Percentiles rank a stretch among this genome's conserved stretches.
Conservation (phyloP, 1,284 basidiomycete species). For the Ustilago hordei region DNA sequence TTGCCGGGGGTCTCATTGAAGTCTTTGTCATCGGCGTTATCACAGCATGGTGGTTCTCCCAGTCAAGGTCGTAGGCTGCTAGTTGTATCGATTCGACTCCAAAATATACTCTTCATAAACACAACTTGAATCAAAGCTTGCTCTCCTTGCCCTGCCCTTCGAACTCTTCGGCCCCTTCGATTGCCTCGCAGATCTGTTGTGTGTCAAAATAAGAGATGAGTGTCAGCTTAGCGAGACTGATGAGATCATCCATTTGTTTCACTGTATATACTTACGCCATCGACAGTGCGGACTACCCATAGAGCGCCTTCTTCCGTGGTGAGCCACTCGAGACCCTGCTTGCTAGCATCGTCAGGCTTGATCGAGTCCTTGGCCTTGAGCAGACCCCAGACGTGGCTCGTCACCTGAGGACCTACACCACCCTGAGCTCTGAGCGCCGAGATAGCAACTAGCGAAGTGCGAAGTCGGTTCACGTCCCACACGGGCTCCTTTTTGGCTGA, state of each 20-base stretch:
- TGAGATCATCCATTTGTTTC: background rate
- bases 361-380: conserved; percentile 76
- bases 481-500: conserved; percentile 62
- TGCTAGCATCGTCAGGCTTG: conserved; percentile 70
- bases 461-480: conserved; percentile 80
- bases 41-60: conserved; percentile 56
- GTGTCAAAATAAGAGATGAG: background rate
- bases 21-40: conserved; percentile 51
- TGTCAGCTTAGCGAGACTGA: background rate
- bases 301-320: conserved; percentile 87
- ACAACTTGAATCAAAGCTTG: conserved; percentile 28
- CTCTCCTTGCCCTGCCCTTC: conserved; percentile 42
- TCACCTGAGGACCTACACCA: conserved; percentile 89
- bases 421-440: conserved; percentile 88
- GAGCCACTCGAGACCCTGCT: conserved; percentile 80
- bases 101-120: background rate
- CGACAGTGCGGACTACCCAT: conserved; percentile 90
- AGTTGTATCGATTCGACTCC: background rate
- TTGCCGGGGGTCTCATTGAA: conserved; percentile 57
- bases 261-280: conserved; percentile 70
- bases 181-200: conserved; percentile 54
- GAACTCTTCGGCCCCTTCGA: conserved; percentile 59
- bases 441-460: conserved; percentile 89
- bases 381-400: conserved; percentile 91
- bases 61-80: conserved; percentile 13